A percentile compares a stretch with the other conserved stretches of the same genome.
Conservation (phyloP, 2,329 filamentous ascomycete species). For the Penicillium crustosum region DNA sequence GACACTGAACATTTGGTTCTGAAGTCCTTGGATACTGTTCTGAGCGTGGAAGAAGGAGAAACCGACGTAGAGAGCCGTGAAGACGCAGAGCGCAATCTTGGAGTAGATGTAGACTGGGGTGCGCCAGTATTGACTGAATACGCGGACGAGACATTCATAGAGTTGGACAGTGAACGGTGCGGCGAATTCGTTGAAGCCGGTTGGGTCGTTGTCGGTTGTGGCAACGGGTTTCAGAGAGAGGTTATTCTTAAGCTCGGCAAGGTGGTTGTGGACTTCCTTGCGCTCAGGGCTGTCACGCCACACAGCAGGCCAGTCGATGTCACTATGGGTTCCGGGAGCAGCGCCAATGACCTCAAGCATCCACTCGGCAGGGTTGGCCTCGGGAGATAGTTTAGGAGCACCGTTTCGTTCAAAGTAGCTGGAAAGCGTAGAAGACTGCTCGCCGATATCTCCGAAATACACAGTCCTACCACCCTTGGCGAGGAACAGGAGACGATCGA, state of each 20-base stretch:
- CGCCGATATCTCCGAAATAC: constrained; percentile 67
- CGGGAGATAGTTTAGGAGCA: constrained; percentile 56
- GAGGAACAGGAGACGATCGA: constrained; percentile 64
- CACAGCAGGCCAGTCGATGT: constrained; percentile 64
- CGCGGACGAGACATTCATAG: constrained; percentile 65
- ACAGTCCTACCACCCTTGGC: constrained; percentile 65
- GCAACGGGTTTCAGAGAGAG: constrained; percentile 44
- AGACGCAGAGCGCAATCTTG: constrained; percentile 67
- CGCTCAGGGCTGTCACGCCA: constrained; percentile 63
- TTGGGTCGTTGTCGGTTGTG: constrained; percentile 45
- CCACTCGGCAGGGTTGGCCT: constrained; percentile 74
- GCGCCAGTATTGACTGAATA: constrained; percentile 91
- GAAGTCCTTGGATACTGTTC: constrained; percentile 74
- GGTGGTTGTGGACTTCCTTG: constrained; percentile 54
- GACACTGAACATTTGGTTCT: constrained; percentile 88
- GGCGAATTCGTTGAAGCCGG: constrained; percentile 74
- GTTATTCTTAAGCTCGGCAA: constrained; percentile 53
- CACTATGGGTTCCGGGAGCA: constrained; percentile 62
- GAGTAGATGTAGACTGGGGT: constrained; percentile 86
- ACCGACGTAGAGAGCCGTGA: constrained; percentile 73
- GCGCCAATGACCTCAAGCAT: constrained; percentile 64
- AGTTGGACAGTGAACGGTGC: constrained; percentile 71
- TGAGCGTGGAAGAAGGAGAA: constrained; percentile 77
- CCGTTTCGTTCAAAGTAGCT: constrained; percentile 67
- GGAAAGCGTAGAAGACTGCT: constrained; percentile 57